These are phyloP conservation scores for Paramecium primaurelia DNA, from an alignment of 73 alveolate genomes.

Conservation along the genomic window DNA sequence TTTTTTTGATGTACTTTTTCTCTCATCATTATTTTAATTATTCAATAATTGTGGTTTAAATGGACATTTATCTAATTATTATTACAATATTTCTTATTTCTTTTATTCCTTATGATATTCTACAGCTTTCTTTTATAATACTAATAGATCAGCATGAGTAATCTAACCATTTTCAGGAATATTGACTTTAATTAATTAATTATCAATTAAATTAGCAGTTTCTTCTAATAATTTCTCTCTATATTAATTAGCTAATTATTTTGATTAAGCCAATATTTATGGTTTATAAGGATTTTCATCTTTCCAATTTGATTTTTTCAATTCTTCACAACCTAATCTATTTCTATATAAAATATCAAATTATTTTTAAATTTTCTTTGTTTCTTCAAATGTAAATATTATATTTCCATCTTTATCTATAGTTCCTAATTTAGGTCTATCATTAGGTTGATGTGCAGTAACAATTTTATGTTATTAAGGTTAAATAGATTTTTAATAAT, in stretches of 20 bases:
- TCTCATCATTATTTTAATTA: not conserved
- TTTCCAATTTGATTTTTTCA: constrained; percentile 46
- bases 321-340: constrained; percentile 56
- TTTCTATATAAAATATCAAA: constrained; percentile 60
- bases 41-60: constrained; percentile 38
- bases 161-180: constrained; percentile 55
- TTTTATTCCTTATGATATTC: constrained; percentile 28
- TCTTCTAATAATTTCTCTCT: constrained; percentile 57
- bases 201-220: constrained; percentile 47
- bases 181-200: constrained; percentile 45
- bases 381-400: constrained; percentile 51
- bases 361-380: constrained; percentile 39
- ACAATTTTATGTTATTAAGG: constrained; percentile 30
- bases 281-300: constrained; percentile 61
- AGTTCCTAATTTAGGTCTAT: constrained; percentile 49
- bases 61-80: constrained; percentile 29
- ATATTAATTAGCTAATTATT: constrained; percentile 30
- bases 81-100: constrained; percentile 6
- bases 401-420: constrained; percentile 56
- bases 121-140: constrained; percentile 30
- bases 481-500: not conserved
- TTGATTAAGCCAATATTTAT: constrained; percentile 20
- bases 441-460: constrained; percentile 40
- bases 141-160: constrained; percentile 60
- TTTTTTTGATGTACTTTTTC: constrained; percentile 7